A percentile compares a stretch with the other conserved stretches of the same genome.
These are phyloP conservation scores for Colletotrichum zoysiae DNA, from an alignment of 2,329 filamentous ascomycete genomes.

Conservation along the genomic window DNA sequence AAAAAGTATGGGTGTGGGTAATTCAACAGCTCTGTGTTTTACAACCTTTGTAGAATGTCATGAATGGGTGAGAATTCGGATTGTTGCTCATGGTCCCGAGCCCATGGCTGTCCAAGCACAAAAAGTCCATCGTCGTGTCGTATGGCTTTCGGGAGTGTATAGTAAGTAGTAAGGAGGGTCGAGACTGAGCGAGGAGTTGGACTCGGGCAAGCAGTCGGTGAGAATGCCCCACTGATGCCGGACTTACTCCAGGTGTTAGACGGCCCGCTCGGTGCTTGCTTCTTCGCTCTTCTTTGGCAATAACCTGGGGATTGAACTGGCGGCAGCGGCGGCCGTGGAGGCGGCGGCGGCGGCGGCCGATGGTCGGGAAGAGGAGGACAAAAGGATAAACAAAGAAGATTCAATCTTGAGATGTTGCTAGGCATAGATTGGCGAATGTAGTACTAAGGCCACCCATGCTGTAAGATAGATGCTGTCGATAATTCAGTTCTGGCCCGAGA, in stretches of 20 bases:
- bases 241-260: constrained; percentile 21
- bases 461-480: background rate
- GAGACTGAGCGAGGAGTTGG: background rate
- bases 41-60: background rate
- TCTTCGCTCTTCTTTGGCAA: background rate
- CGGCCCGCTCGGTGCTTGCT: constrained; percentile 8
- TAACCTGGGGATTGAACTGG: no score
- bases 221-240: constrained; percentile 5
- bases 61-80: background rate
- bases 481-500: background rate
- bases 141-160: background rate
- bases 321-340: background rate
- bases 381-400: constrained; percentile 13
- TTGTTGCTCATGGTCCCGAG: background rate
- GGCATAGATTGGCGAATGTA: background rate
- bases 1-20: constrained; percentile 8
- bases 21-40: background rate
- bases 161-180: no score
- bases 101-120: background rate
- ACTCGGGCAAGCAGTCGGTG: constrained; percentile 12
- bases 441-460: background rate
- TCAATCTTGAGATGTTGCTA: background rate
- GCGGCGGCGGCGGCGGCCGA: background rate
- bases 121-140: background rate
- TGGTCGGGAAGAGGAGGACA: background rate